Evolutionary conservation across 345 rosid species (phyloP).

Genomic region (Mercurialis annua): DNA sequence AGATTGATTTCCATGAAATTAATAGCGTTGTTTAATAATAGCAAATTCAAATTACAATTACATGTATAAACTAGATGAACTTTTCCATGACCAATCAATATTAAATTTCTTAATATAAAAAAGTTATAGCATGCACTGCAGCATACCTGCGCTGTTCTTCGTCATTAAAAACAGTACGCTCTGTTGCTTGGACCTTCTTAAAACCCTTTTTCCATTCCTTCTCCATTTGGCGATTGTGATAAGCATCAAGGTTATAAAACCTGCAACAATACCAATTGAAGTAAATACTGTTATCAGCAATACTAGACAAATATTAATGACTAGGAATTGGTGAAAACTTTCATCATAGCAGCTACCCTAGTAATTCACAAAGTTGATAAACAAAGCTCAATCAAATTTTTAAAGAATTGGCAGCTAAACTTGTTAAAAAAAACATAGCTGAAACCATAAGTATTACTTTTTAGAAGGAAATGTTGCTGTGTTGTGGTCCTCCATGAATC

Average conservation of each 20-base stretch:
- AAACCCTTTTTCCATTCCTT: conserved; percentile 67
- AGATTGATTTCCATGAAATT: neutral
- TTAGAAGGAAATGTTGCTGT: too few species aligned
- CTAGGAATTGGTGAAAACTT: too few species aligned
- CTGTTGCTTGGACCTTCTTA: conserved; percentile 51
- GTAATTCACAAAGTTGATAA: too few species aligned
- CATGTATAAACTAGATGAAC: neutral
- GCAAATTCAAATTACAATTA: neutral
- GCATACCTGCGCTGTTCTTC: conserved; percentile 91
- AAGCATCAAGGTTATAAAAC: conserved; percentile 88
- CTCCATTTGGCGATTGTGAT: conserved; percentile 62
- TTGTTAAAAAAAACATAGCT: too few species aligned
- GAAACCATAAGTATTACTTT: too few species aligned
- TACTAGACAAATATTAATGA: neutral
- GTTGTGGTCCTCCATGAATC: too few species aligned
- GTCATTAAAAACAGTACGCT: conserved; percentile 88
- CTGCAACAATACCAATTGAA: conserved; percentile 34
- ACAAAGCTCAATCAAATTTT: too few species aligned
- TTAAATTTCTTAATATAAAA: neutral
- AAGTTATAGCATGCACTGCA: neutral
- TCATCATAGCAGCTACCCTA: too few species aligned
- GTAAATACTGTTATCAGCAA: neutral
- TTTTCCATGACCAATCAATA: neutral
- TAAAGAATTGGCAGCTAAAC: too few species aligned
- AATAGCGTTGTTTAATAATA: neutral